Percentiles rank a stretch among this genome's conserved stretches.
Conservation (phyloP, 805 yeast genomes). For the Saturnispora hagleri region DNA sequence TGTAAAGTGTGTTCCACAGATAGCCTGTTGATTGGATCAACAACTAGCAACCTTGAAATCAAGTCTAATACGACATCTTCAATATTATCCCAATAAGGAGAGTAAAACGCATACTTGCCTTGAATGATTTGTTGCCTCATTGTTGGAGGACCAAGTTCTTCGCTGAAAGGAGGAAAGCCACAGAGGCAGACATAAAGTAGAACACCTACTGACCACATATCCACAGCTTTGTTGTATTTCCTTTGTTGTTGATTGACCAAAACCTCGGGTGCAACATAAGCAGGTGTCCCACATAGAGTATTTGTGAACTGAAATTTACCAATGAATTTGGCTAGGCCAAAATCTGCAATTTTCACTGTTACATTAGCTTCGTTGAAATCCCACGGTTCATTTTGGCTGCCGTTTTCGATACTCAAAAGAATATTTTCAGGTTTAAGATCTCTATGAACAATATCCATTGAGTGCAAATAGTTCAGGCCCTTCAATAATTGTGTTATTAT, state of each 20-base stretch:
- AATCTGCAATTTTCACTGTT: slow-evolving; percentile 69
- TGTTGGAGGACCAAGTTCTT: slow-evolving; percentile 69
- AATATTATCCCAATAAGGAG: slow-evolving; percentile 73
- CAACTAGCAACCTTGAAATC: slow-evolving; percentile 50
- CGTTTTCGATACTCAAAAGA: slow-evolving; percentile 42
- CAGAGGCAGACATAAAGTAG: slow-evolving; percentile 68
- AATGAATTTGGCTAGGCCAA: slow-evolving; percentile 62
- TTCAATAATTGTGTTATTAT: slow-evolving; percentile 40
- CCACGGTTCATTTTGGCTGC: slow-evolving; percentile 34
- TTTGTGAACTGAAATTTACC: slow-evolving; percentile 69
- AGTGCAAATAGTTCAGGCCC: slow-evolving; percentile 82
- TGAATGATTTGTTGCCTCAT: slow-evolving; percentile 65
- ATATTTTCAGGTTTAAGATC: slow-evolving; percentile 93
- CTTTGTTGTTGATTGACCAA: slow-evolving; percentile 40
- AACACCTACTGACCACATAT: slow-evolving; percentile 79
- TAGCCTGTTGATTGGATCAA: slow-evolving; percentile 38
- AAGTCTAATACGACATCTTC: slow-evolving; percentile 57
- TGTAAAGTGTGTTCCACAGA: slow-evolving; percentile 30
- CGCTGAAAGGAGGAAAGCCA: slow-evolving; percentile 82
- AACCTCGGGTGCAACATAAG: slow-evolving; percentile 81
- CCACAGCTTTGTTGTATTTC: slow-evolving; percentile 62
- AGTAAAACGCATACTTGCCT: slow-evolving; percentile 64
- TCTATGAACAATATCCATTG: slow-evolving; percentile 87
- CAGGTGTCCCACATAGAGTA: slow-evolving; percentile 80
- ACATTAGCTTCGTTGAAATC: slow-evolving; percentile 52